These are phyloP conservation scores for Ilyonectria sp. DNA, from an alignment of 2,329 filamentous ascomycete species.

Conservation along the genomic window DNA sequence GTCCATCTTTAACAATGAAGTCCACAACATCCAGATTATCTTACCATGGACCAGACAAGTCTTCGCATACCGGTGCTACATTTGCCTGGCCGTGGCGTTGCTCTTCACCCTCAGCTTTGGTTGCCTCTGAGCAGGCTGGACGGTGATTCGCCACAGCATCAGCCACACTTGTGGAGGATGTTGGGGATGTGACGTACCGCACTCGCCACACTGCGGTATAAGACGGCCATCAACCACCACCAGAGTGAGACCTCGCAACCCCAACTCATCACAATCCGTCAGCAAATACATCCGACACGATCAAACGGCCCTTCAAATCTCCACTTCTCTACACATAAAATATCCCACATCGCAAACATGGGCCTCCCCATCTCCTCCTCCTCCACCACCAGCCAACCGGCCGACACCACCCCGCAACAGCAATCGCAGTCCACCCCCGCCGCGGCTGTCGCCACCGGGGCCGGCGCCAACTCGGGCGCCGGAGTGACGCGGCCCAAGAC, in stretches of 20 bases:
- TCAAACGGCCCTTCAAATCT: not conserved
- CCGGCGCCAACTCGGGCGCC: conserved; percentile 65
- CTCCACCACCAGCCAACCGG: conserved; percentile 18
- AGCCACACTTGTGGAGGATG: conserved; percentile 39
- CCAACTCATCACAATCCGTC: conserved; percentile 9
- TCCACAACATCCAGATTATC: not conserved
- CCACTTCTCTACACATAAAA: not conserved
- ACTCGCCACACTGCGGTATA: conserved; percentile 48
- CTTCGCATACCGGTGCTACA: not conserved
- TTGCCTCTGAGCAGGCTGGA: conserved; percentile 13
- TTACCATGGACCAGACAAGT: not conserved
- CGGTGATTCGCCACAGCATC: conserved; percentile 24
- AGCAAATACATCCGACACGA: not conserved
- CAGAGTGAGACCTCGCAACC: not conserved
- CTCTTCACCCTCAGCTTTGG: not conserved
- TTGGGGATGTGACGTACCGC: conserved; percentile 42
- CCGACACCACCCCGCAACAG: conserved; percentile 32
- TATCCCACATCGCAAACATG: conserved; percentile 41
- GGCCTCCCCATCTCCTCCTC: conserved; percentile 46
- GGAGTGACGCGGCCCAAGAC: conserved; percentile 64
- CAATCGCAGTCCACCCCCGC: conserved; percentile 13
- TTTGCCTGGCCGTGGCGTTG: not conserved
- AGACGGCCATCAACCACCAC: conserved; percentile 31
- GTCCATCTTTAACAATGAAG: not conserved
- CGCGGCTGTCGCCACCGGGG: conserved; percentile 53